Evolutionary conservation across 805 yeast species (phyloP).

Genomic region (Candida rishiriensis): DNA sequence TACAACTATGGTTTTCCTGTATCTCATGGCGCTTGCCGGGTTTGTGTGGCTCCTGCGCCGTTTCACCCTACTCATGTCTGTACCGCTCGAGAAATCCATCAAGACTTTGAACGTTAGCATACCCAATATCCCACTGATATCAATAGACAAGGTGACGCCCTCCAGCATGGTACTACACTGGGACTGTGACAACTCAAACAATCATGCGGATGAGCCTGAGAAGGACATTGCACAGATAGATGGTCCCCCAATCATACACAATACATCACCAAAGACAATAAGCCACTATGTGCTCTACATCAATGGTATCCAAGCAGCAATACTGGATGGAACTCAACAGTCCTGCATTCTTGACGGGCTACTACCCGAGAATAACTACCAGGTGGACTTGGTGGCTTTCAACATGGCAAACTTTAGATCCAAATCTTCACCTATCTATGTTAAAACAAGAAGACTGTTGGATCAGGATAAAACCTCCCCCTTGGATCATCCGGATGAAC

Average conservation of each 20-base stretch:
- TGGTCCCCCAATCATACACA: slow-evolving; percentile 22
- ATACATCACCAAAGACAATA: slow-evolving; percentile 23
- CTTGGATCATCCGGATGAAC: slow-evolving; percentile 35
- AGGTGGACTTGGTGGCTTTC: slow-evolving; percentile 39
- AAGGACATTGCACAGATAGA: slow-evolving; percentile 5
- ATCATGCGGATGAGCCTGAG: slow-evolving; percentile 6
- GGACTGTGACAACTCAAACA: slow-evolving; percentile 31
- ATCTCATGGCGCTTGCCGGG: slow-evolving; percentile 20
- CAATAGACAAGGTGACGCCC: slow-evolving; percentile 49
- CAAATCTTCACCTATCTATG: slow-evolving; percentile 36
- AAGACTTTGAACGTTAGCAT: slow-evolving; percentile 45
- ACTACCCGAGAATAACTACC: slow-evolving; percentile 34
- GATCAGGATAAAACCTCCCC: slow-evolving; percentile 15
- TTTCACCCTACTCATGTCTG: slow-evolving; percentile 21
- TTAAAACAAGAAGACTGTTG: slow-evolving; percentile 30
- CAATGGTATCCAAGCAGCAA: slow-evolving; percentile 35
- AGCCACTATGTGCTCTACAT: slow-evolving; percentile 34
- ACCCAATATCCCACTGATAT: slow-evolving; percentile 51
- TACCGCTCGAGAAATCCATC: slow-evolving; percentile 46
- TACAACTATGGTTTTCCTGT: slow-evolving; percentile 14
- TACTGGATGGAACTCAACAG: slow-evolving; percentile 31
- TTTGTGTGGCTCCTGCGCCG: slow-evolving; percentile 29
- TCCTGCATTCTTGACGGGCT: slow-evolving; percentile 33
- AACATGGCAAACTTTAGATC: slow-evolving; percentile 37
- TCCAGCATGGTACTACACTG: slow-evolving; percentile 49